Evolutionary conservation across 2,329 filamentous ascomycete species (phyloP).

Genomic region (Coleophoma crateriformis): DNA sequence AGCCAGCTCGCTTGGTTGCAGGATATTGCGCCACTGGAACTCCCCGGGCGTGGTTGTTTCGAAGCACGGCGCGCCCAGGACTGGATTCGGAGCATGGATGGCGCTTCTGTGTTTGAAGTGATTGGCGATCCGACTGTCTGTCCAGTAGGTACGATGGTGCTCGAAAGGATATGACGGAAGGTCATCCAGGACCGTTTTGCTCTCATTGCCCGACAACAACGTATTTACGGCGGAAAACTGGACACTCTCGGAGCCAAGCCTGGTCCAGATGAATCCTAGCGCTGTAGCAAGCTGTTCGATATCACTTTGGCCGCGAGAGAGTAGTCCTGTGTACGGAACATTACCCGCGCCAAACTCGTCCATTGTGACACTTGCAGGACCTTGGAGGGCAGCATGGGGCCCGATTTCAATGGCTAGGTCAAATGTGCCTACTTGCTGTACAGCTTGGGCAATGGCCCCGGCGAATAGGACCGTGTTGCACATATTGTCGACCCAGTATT

Average conservation of each 20-base stretch:
- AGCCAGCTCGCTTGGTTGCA: slow-evolving; percentile 22
- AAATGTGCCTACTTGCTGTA: slow-evolving; percentile 1
- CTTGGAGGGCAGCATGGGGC: slow-evolving; percentile 16
- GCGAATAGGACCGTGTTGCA: slow-evolving; percentile 34
- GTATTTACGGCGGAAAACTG: slow-evolving; percentile 1
- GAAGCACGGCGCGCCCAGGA: not conserved
- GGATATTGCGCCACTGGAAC: not conserved
- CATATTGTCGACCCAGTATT: slow-evolving; percentile 33
- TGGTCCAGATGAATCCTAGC: slow-evolving; percentile 8
- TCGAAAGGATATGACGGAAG: slow-evolving; percentile 6
- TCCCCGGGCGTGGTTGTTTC: not conserved
- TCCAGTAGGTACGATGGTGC: slow-evolving; percentile 5
- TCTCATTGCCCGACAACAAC: slow-evolving; percentile 6
- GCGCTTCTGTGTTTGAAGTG: not conserved
- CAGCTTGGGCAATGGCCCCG: slow-evolving; percentile 25
- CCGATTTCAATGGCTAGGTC: slow-evolving; percentile 16
- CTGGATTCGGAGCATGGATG: not conserved
- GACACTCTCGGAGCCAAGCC: slow-evolving; percentile 17
- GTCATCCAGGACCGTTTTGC: not conserved
- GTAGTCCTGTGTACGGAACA: slow-evolving; percentile 9
- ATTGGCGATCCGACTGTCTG: slow-evolving; percentile 6
- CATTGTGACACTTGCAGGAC: slow-evolving; percentile 10
- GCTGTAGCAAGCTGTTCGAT: slow-evolving; percentile 4
- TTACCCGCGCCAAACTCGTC: slow-evolving; percentile 1
- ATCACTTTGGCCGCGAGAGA: slow-evolving; percentile 6